Evolutionary conservation across 805 yeast species (phyloP).

Genomic region (Saturnispora ahearnii): DNA sequence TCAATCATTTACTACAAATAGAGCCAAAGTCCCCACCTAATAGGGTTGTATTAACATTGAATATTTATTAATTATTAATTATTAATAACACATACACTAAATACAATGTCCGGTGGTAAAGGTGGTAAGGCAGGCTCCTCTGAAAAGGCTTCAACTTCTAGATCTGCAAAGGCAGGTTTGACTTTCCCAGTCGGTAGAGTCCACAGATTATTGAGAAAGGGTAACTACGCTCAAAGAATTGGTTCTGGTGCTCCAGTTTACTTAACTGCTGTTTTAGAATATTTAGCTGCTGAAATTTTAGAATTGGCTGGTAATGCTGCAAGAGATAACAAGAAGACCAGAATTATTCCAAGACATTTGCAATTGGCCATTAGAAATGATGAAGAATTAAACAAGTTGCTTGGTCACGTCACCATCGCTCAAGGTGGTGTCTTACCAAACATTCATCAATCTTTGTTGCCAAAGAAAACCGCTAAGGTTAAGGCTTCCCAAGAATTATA

Average conservation of each 20-base stretch:
- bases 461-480: slow-evolving; percentile 45
- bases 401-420: slow-evolving; percentile 90
- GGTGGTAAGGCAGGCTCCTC: slow-evolving; percentile 93
- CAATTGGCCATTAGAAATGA: slow-evolving; percentile 98
- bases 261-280: slow-evolving; percentile 93
- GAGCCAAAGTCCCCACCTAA: neutral
- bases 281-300: slow-evolving; percentile 94
- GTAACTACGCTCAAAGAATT: slow-evolving; percentile 96
- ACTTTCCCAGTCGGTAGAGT: slow-evolving; percentile 99
- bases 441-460: slow-evolving; percentile 86
- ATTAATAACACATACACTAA: neutral
- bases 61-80: neutral
- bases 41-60: neutral
- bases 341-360: slow-evolving; percentile 98
- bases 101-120: slow-evolving; percentile 56
- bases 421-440: slow-evolving; percentile 99
- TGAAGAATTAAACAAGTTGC: slow-evolving; percentile 93
- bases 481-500: slow-evolving; percentile 54
- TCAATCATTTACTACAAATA: slow-evolving; percentile 4
- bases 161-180: slow-evolving; percentile 98
- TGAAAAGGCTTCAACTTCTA: slow-evolving; percentile 92
- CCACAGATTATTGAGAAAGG: slow-evolving; percentile 92
- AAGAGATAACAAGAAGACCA: slow-evolving; percentile 96
- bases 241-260: slow-evolving; percentile 99
- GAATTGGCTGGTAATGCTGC: slow-evolving; percentile 99